Conservation (phyloP, 345 rosid species). For the Murraya paniculata region DNA sequence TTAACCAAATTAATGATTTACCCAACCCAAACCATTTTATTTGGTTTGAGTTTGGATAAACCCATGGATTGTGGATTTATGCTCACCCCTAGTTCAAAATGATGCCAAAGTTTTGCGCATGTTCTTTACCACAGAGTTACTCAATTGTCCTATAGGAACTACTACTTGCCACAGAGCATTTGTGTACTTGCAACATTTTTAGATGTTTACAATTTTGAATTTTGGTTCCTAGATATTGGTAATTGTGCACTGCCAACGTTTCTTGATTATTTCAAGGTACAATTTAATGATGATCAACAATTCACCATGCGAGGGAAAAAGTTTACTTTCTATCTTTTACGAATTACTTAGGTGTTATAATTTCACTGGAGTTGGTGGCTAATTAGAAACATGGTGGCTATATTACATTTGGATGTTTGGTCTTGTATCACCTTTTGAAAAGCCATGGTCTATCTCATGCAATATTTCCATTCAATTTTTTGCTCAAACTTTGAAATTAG, state of each 20-base stretch:
- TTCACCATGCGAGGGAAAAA: conserved; percentile 26
- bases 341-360: not conserved
- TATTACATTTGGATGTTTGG: not conserved
- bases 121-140: not conserved
- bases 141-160: not conserved
- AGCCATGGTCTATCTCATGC: not conserved
- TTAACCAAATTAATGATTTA: too few species aligned
- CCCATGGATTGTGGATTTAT: too few species aligned
- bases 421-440: not conserved
- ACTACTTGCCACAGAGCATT: not conserved
- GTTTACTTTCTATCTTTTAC: not conserved
- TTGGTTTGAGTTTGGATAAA: too few species aligned
- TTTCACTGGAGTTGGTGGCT: conserved; percentile 1
- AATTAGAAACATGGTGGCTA: not conserved
- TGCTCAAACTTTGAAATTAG: not conserved
- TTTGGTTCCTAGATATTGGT: not conserved
- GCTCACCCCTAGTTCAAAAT: too few species aligned
- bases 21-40: too few species aligned
- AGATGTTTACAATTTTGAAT: not conserved
- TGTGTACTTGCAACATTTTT: not conserved
- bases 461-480: not conserved
- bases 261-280: conserved; percentile 8
- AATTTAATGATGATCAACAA: conserved; percentile 4
- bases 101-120: not conserved
- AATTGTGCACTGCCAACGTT: not conserved